phyloP scores from a whole-genome alignment of 2,329 filamentous ascomycete species.

The Botrytis deweyae region DNA sequence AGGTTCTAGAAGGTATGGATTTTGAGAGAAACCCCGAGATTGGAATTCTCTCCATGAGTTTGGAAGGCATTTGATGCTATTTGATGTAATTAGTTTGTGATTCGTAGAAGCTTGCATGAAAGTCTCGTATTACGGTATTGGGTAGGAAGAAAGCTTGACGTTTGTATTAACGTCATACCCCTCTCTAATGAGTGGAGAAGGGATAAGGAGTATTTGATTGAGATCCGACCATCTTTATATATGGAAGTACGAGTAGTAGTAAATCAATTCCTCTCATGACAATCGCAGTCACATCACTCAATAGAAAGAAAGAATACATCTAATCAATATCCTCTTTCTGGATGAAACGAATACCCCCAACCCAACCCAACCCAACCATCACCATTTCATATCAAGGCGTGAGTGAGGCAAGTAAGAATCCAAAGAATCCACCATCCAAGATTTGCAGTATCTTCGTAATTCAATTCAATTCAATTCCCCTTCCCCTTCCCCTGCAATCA shows the following conservation, averaged over 20 bases:
- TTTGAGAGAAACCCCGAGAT: not conserved
- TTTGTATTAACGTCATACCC: not conserved
- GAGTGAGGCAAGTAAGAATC: no score
- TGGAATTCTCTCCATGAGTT: no score
- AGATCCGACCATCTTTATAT: not conserved
- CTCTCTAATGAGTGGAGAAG: not conserved
- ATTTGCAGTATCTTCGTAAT: no score
- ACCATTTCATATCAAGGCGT: not conserved
- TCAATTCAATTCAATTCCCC: no score
- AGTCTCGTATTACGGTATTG: not conserved
- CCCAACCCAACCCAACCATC: not conserved
- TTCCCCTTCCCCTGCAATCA: no score
- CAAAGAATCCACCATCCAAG: no score
- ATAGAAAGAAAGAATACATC: not conserved
- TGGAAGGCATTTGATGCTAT: not conserved
- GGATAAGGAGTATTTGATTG: not conserved
- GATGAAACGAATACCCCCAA: not conserved
- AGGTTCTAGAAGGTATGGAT: not conserved
- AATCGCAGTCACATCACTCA: not conserved
- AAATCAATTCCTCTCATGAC: not conserved
- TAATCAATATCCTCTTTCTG: not conserved
- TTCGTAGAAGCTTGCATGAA: not conserved
- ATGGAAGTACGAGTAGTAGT: not conserved
- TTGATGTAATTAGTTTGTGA: not conserved
- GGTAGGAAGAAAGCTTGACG: not conserved